phyloP scores from a whole-genome alignment of 75 land plant genomes.

The Larix kaempferi region DNA sequence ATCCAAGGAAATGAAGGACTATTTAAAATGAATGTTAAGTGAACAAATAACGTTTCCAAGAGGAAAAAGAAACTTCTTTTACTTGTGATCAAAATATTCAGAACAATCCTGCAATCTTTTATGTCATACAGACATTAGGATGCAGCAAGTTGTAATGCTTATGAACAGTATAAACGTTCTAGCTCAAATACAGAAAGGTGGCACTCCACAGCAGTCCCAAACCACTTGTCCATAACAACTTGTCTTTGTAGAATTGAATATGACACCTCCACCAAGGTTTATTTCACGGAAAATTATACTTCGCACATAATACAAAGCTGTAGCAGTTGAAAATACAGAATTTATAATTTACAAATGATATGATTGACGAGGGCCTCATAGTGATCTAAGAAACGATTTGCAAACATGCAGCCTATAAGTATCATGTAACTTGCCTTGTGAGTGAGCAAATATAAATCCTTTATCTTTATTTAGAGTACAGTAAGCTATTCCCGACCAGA shows the following conservation, averaged over 20 bases:
- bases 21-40: not conserved
- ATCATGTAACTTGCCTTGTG: not conserved
- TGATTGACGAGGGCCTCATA: not conserved
- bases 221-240: not conserved
- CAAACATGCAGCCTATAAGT: not conserved
- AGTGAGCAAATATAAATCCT: not conserved
- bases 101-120: not conserved
- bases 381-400: not conserved
- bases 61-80: not conserved
- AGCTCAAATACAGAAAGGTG: no score
- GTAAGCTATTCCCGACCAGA: not conserved
- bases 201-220: not conserved
- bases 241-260: not conserved
- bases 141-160: not conserved
- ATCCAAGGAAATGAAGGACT: not conserved
- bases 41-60: not conserved
- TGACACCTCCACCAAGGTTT: not conserved
- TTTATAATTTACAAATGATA: not conserved
- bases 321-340: conserved; percentile 2
- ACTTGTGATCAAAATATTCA: not conserved
- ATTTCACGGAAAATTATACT: not conserved
- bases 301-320: not conserved
- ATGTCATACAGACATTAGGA: no score
- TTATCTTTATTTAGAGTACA: not conserved
- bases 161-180: not conserved